These are phyloP conservation scores for Phyllosticta capitalensis DNA, from an alignment of 2,329 filamentous ascomycete genomes.

Conservation along the genomic window DNA sequence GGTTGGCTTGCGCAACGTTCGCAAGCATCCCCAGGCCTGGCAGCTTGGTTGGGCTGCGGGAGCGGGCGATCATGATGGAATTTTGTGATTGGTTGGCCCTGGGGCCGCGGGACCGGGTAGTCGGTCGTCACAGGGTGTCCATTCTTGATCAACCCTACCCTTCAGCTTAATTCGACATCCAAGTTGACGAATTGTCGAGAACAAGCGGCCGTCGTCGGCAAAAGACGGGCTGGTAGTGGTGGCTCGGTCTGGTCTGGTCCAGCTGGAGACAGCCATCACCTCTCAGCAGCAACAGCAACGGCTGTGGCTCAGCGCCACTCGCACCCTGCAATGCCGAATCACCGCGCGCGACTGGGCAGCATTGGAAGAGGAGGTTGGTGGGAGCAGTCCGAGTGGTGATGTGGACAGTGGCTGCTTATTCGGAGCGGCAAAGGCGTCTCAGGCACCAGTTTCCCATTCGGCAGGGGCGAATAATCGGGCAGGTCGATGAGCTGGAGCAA, in stretches of 20 bases:
- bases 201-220: not conserved
- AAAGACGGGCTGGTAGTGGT: not conserved
- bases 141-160: not conserved
- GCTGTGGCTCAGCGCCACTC: not conserved
- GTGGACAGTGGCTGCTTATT: not conserved
- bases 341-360: not conserved
- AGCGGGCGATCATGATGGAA: not conserved
- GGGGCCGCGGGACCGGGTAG: not conserved
- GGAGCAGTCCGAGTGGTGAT: not conserved
- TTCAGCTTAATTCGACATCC: not conserved
- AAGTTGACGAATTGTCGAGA: not conserved
- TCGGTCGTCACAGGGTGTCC: not conserved
- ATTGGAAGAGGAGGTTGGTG: not conserved
- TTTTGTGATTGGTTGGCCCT: not conserved
- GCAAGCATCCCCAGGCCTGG: not conserved
- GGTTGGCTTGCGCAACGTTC: not conserved
- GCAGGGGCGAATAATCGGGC: not conserved
- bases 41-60: not conserved
- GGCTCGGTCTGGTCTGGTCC: not conserved
- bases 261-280: not conserved
- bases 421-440: not conserved
- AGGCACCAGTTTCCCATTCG: not conserved
- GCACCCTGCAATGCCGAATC: not conserved
- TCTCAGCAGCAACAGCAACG: not conserved
- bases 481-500: not conserved